Base-by-base conservation (phyloP, 176 grass and related monocot genomes). In the Aechmea fasciata region DNA sequence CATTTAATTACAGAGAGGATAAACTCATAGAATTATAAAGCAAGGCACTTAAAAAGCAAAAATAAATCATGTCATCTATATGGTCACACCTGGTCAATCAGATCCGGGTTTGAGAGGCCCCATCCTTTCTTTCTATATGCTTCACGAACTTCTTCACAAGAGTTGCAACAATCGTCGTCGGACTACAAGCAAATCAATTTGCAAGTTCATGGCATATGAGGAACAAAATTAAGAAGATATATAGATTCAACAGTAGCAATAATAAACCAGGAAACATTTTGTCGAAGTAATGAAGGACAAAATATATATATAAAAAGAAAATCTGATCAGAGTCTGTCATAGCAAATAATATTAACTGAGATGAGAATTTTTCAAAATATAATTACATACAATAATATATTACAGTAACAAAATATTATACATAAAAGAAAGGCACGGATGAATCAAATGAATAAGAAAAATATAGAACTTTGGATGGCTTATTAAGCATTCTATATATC, bases 101-200 rank as follows among this genome's bases (percentile, higher is more conserved):
- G 48, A 85, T 99, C 89, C 52, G 94, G 94, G 76, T 99, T 84
- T 69, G 87, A 85, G 65, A 99, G 70, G 52, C 94, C 94, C 89
- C 89, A 93, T 63, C 94, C 94, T 68, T 99, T 99, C 73, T 87
- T 91, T 69, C 87, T 80, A 74, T 99, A 93, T 68, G 94, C 94
- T 83, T 99, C 94, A 20, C 87, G 79, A 25, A 99, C 89, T 83
- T 99, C 94, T 72, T 99, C 94, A 78, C 94, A 99, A 11, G 89
- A 50, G 86, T 99, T 99, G 79, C 94, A 99, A 75, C 94, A 99
- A 66, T 93, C 75, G 20, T 59, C 84, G 83, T 90, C 84, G 75
- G 87, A 83, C 94, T 99, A 73, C 78, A 80, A 14, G 41, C 67
- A 74, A 25, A 15, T 13, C 66, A 17, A 50, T 20, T 20, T 62